Conservation (phyloP, 306 rosid genomes). For the Cucurbita ficifolia region DNA sequence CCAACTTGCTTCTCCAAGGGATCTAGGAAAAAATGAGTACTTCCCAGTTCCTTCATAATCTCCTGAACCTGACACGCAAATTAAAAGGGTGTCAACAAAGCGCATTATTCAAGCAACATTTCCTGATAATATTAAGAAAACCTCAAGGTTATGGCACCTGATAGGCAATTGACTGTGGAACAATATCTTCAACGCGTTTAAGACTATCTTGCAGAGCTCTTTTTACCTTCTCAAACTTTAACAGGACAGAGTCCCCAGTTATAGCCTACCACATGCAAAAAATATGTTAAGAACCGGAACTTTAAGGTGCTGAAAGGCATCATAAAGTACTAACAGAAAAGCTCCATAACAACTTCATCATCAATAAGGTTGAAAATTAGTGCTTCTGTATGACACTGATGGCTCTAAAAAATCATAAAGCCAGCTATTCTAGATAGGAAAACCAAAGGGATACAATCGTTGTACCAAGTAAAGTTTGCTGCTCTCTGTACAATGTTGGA, state of each 20-base stretch:
- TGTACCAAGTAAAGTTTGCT: constrained; percentile 97
- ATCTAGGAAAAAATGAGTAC: constrained; percentile 46
- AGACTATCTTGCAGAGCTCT: constrained; percentile 64
- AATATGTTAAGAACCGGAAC: neutral
- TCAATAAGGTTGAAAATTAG: neutral
- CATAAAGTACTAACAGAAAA: neutral
- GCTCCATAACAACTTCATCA: neutral
- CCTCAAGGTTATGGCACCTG: constrained; percentile 44
- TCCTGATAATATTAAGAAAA: neutral
- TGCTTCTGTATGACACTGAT: neutral
- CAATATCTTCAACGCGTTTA: constrained; percentile 72
- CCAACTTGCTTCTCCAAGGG: constrained; percentile 92
- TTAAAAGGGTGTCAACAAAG: neutral
- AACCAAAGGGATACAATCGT: neutral
- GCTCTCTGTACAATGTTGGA: constrained; percentile 79
- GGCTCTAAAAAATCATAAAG: neutral
- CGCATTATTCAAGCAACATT: neutral
- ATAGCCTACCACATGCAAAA: constrained; percentile 50
- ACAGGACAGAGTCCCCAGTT: constrained; percentile 86
- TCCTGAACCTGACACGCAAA: constrained; percentile 42
- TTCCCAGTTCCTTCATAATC: constrained; percentile 51
- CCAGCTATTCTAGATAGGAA: neutral
- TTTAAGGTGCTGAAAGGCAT: neutral
- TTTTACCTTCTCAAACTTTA: constrained; percentile 71
- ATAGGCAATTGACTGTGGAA: constrained; percentile 67